These are phyloP conservation scores for Cordyceps fumosorosea DNA, from an alignment of 2,329 filamentous ascomycete genomes.

Conservation along the genomic window DNA sequence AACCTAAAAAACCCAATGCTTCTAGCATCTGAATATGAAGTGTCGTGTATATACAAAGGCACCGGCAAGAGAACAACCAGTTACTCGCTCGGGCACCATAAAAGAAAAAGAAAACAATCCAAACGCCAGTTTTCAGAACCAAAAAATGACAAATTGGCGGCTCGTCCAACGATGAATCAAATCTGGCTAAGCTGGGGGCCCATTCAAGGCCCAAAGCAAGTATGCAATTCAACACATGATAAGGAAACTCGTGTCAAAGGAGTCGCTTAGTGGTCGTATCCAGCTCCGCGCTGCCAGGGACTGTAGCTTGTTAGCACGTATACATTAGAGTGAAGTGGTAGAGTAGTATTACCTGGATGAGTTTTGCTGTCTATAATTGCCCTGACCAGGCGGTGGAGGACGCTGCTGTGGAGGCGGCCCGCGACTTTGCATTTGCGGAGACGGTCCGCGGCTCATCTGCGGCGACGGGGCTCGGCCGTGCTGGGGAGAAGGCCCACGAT, in stretches of 20 bases:
- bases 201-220: not conserved
- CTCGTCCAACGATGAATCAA: not conserved
- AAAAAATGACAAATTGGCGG: not conserved
- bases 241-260: conserved; percentile 9
- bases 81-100: not conserved
- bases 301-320: conserved; percentile 22
- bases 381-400: conserved; percentile 13
- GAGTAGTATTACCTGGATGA: conserved; percentile 28
- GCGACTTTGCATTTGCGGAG: conserved; percentile 4
- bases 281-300: conserved; percentile 40
- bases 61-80: not conserved
- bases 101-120: not conserved
- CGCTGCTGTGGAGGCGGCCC: conserved; percentile 22
- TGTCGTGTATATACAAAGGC: conserved; percentile 6
- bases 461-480: conserved; percentile 4
- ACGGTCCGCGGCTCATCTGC: conserved; percentile 6
- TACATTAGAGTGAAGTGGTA: not conserved
- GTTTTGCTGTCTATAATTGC: conserved; percentile 30
- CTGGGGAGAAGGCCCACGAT: conserved; percentile 8
- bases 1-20: not conserved
- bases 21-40: conserved; percentile 5
- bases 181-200: not conserved
- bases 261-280: conserved; percentile 30
- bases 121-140: not conserved
- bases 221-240: conserved; percentile 6